phyloP scores from a whole-genome alignment of 306 rosid species.

The Medicago lupulina region DNA sequence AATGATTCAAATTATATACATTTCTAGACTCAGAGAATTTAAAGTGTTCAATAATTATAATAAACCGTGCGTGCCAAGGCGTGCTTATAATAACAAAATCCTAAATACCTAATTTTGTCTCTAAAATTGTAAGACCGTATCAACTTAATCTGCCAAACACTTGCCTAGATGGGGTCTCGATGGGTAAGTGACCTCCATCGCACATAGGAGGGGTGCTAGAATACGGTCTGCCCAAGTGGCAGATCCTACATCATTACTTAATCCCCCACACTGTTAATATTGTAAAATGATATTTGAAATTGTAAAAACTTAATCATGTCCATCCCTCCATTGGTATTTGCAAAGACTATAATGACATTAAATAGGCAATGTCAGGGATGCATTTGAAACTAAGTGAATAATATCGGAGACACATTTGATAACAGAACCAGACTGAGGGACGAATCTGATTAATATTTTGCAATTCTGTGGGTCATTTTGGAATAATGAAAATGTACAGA shows the following conservation, averaged over 20 bases:
- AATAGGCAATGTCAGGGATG: neutral
- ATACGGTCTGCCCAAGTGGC: too few relatives aligned
- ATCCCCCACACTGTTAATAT: neutral
- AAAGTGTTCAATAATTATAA: neutral
- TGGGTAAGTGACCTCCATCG: too few relatives aligned
- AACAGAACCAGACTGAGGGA: neutral
- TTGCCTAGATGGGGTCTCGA: too few relatives aligned
- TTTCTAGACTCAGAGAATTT: neutral
- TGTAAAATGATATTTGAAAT: neutral
- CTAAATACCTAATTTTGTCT: neutral
- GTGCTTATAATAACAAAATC: neutral
- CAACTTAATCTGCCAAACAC: neutral
- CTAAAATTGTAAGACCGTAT: neutral
- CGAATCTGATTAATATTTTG: neutral
- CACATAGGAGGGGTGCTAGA: too few relatives aligned
- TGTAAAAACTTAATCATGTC: neutral
- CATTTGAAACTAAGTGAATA: neutral
- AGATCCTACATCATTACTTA: neutral
- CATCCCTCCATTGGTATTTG: too few relatives aligned
- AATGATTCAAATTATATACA: neutral
- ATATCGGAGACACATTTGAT: neutral
- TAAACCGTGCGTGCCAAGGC: neutral
- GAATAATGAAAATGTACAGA: neutral
- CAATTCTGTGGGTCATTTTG: neutral
- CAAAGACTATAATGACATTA: neutral